Base-by-base conservation (phyloP, 2,329 filamentous ascomycete species). In the Xylaria sp. region DNA sequence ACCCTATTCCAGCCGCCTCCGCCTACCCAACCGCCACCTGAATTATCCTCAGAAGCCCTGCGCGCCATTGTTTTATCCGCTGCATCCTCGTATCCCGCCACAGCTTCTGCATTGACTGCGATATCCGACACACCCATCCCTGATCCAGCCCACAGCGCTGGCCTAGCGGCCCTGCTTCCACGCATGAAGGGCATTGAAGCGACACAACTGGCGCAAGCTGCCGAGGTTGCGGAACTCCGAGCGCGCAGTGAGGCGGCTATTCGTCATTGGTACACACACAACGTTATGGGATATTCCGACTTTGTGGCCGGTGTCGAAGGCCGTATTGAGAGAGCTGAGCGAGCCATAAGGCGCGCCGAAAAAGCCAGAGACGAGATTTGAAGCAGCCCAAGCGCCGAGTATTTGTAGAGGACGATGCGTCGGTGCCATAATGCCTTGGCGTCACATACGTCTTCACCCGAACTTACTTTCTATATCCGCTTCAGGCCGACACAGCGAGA, bases 231-330 rank as follows among this genome's bases (percentile, higher is more conserved):
- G 25, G 87, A 87, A 78, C 85, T 92, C 77, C 86, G 89, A 78
- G 86, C 81, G 70, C 86, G 85, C 72, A 94, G 87, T 81, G 92
- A 89, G 79, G 79, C 79, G 71, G 82, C 87, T 28, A 81, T 94
- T 68, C 86, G 90, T 72, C 81, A 84, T 44, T 97, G 93, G 91
- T 94, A 95, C 80, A 90, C 94, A 78, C 83, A 88, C 28, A 88
- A 89, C 3, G 84, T 96, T 52, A 82, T 97, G 57, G 86, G 87
- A 12, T 89, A 88, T 73, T 91, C 91, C 0, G 87, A 89, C 73
- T 87, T 87, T 67, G 90, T 94, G 82, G 91, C 91, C 25, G 89
- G 91, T 61, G 89, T 91, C 77, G 92, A 97, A 80, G 85, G 87
- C 41, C 84, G 91, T 59, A 80, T 94, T 13, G 87, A 88, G 79